Evolutionary conservation across 257 asterid species (phyloP), one percentile per base, ranked within the genome.

Genomic region (Ballota nigra): DNA sequence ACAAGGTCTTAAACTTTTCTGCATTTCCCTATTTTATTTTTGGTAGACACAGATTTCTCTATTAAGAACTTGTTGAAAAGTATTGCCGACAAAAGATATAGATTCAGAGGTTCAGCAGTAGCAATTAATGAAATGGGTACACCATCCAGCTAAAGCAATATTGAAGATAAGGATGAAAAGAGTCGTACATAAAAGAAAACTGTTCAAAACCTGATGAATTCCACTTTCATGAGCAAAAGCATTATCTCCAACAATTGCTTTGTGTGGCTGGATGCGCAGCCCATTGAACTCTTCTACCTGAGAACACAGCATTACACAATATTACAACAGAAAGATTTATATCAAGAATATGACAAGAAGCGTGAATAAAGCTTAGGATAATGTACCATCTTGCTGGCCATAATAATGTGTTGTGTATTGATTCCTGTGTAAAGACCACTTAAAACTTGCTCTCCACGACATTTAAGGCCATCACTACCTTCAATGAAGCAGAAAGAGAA

Each of bases 171-270:
- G 52, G 12, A 61, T 52, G 31, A 19, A 38, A 43, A 47, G 28
- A 38, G 26, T 36, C 26, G 15, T 19, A 9, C 41, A 40, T 11
- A 70, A 7, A 55, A 47, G 41, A 66, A 29, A 47, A 76, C 58
- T 11, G 22, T 68, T 60, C 40, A 60, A 66, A 11, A 75, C 79
- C 96, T 94, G 98, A 84, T 94, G 98, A 80, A 91, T 89, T 34
- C 98, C 99, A 84, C 99, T 91, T 84, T 91, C 97, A 88, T 94
- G 98, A 78, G 98, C 96, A 82, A 94, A 94, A 61, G 98, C 98
- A 83, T 94, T 94, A 75, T 96, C 96, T 75, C 98, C 98, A 74
- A 91, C 98, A 78, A 91, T 91, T 70, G 97, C 98, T 81, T 94
- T 94, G 82, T 94, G 98, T 45, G 97, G 98, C 84, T 94, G 98